phyloP scores from a whole-genome alignment of 345 rosid species.

The Eucalyptus marginata region DNA sequence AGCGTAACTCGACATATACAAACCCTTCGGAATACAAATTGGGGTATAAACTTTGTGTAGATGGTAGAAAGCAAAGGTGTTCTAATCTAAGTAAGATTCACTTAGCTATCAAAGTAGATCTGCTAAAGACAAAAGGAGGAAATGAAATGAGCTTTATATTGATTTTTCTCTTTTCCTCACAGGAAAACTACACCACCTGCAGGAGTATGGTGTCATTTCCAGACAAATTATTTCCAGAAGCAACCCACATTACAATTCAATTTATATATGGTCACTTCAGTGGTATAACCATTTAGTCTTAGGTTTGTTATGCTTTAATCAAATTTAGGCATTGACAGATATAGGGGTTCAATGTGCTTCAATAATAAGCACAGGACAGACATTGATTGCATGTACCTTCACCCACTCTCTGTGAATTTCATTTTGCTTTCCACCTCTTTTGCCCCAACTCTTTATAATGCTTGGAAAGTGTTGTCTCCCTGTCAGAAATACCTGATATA shows the following conservation, averaged over 20 bases:
- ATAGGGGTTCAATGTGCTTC: neutral
- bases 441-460: neutral
- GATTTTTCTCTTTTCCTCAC: neutral
- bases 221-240: neutral
- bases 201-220: neutral
- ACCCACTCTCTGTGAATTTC: too few species aligned
- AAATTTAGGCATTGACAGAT: neutral
- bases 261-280: neutral
- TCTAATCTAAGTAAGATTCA: neutral
- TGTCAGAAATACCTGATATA: neutral
- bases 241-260: neutral
- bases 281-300: neutral
- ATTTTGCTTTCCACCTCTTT: neutral
- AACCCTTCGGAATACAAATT: neutral
- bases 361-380: neutral
- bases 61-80: neutral
- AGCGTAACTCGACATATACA: neutral
- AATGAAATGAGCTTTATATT: too few species aligned
- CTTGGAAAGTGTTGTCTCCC: neutral
- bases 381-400: neutral
- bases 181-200: neutral
- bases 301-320: neutral
- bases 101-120: neutral
- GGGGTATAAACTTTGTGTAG: rapidly evolving
- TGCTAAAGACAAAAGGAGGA: neutral